Evolutionary conservation across 495 filamentous ascomycete genomes (phyloP), one percentile per base, ranked within the genome.

Genomic region (Penicillium egyptiacum): DNA sequence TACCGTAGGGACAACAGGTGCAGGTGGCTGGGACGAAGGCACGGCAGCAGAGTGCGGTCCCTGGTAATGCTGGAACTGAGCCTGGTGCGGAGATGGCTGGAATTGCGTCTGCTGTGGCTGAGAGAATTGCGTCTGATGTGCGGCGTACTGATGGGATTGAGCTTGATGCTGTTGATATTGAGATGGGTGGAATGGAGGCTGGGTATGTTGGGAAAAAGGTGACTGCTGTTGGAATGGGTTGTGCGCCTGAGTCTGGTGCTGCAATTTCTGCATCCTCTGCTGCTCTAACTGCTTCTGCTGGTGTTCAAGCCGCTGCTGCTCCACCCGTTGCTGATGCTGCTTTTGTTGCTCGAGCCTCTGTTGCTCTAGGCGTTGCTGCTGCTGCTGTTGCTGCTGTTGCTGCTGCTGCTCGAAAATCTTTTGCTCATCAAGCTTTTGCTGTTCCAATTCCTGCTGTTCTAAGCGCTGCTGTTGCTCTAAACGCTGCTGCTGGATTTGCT

Each of bases 11-110:
- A 30, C 25, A 10, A 31, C 43, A 1, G 58, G 35, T n/a, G 54
- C 39, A 22, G 59, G 30, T 26, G 60, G 20, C 11, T 52, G 50
- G 16, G 49, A 33, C 9, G 61, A 30, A 22, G 48, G 44, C 23
- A 40, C 23, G 25, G 55, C 58, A 7, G 52, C 40, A 1, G 60
- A 33, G 4, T 66, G 63, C 8, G 66, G 40, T 8, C 55, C 48
- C 22, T 69, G 64, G 23, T 66, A 69, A 37, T 67, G 66, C 31
- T 64, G 61, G 54, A 64, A 64, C 26, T 64, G 61, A 30, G 56
- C 30, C 8, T 58, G 53, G 31, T 45, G 41, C 4, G 52, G 42
- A 26, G 53, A 39, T 10, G 28, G 43, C 11, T 63, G 61, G 44
- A 60, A 63, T 10, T 63, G 53, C 5, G 55, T 20, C 22, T 48